Evolutionary conservation across 345 rosid species (phyloP), one percentile per base, ranked within the genome.

Genomic region (Brassica incana): DNA sequence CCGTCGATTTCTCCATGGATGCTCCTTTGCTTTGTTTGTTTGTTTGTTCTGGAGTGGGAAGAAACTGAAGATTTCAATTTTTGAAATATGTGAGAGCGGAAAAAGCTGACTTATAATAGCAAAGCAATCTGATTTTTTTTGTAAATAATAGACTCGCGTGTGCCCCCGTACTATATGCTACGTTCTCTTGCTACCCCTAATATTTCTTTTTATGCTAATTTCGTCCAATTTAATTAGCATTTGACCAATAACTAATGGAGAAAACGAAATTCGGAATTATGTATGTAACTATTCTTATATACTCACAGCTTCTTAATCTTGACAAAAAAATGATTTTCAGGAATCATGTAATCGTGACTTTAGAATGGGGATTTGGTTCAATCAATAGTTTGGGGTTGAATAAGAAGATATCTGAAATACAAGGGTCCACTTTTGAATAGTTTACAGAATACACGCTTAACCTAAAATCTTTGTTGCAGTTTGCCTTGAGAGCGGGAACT

Each of bases 1-100:
- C 92, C 75, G 32, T 75, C 52, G 83, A 80, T 69, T 64, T 80
- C 75, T 80, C 83, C 80, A 80, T 80, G 1, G 18, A 50, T 50
- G 18, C 58, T 50, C 15, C 40, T 40, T 16, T 6, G 36, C 6
- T 3, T 29, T 40, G 23, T 66, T n/a, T 33, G 16, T 18, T 65
- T 20, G 20, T 43, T 43, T 43, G 58, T 16, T 68, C 32, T 60
- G 52, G 69, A 68, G 65, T 58, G 77, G 64, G 75, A 25, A 18
- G 23, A 66, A 66, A 61, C 78, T 74, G 75, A 80, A 54, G 67
- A 18, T 50, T 43, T 38, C 59, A 20, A 33, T 71, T 61, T 33
- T 69, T 71, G 45, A 33, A 75, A 56, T 38, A 3, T 30, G 68
- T 33, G 68, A 75, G 71, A 52, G 82, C 78, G 82, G 75, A 74